Percentiles rank a stretch among this genome's conserved stretches.
Evolutionary conservation across 140 eudicot genomes (phyloP).

Genomic region (Erigeron philadelphicus): DNA sequence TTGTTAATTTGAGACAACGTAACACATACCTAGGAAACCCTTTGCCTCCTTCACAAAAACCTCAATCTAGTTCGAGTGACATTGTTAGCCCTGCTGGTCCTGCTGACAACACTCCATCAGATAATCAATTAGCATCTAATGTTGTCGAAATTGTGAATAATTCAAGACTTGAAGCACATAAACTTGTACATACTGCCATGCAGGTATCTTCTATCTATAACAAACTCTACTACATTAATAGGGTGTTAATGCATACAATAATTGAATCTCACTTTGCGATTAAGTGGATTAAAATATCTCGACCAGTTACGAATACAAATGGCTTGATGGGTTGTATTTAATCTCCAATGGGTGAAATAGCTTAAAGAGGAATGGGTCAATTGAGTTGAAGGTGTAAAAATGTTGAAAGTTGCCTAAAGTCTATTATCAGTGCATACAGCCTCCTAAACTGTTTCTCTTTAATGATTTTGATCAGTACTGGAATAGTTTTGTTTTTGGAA

Average conservation of each 20-base stretch:
- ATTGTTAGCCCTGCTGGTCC: conserved; percentile 31
- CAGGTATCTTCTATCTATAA: conserved; percentile 42
- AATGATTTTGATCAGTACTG: background rate
- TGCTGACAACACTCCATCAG: conserved; percentile 29
- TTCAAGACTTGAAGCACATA: conserved; percentile 68
- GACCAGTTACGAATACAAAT: background rate
- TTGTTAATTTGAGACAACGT: conserved; percentile 49
- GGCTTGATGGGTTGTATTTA: background rate
- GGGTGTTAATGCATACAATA: background rate
- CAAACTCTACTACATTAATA: background rate
- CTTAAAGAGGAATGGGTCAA: background rate
- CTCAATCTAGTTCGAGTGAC: conserved; percentile 29
- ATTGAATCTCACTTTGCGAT: no score
- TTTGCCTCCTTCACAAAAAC: conserved; percentile 40
- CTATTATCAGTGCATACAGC: background rate
- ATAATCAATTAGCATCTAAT: conserved; percentile 50
- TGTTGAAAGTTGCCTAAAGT: background rate
- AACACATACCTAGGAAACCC: conserved; percentile 55
- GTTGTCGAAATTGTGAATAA: conserved; percentile 61
- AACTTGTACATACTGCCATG: conserved; percentile 76
- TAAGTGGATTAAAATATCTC: no score
- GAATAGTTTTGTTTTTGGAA: no score
- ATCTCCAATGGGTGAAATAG: background rate
- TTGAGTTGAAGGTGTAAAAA: background rate
- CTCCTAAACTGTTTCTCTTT: background rate